These are phyloP conservation scores for Evansstolkia leycettana DNA, from an alignment of 495 filamentous ascomycete genomes.

Conservation along the genomic window DNA sequence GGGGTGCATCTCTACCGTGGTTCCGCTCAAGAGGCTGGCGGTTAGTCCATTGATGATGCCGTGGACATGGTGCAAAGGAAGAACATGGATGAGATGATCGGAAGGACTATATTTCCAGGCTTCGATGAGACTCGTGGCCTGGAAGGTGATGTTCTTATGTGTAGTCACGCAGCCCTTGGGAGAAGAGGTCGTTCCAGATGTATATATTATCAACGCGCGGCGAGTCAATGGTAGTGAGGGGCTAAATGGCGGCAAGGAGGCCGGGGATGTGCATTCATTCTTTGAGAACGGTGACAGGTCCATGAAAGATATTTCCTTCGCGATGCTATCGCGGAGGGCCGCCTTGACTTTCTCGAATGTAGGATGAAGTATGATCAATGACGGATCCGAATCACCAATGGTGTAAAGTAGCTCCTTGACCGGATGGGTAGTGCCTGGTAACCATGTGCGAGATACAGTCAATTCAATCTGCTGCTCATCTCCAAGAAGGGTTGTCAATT, in stretches of 20 bases:
- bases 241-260: conserved; percentile 18
- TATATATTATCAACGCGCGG: conserved; percentile 35
- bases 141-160: conserved; percentile 32
- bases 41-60: conserved; percentile 32
- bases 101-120: conserved; percentile 24
- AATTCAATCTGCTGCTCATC: not conserved
- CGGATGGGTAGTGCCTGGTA: conserved; percentile 33
- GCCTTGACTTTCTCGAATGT: conserved; percentile 22
- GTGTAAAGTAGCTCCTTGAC: conserved; percentile 31
- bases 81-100: conserved; percentile 32
- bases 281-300: conserved; percentile 18
- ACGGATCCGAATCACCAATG: conserved; percentile 30
- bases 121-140: conserved; percentile 24
- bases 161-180: conserved; percentile 34
- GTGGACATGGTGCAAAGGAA: conserved; percentile 33
- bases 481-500: not conserved
- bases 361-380: conserved; percentile 29
- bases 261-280: conserved; percentile 8
- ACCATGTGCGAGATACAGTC: conserved; percentile 4
- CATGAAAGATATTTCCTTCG: conserved; percentile 16
- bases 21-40: conserved; percentile 25
- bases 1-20: conserved; percentile 31
- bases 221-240: conserved; percentile 15
- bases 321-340: conserved; percentile 18
- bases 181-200: conserved; percentile 31